Evolutionary conservation across 225 moss, liverwort and hornwort species (phyloP), one percentile per base, ranked within the genome.

Genomic region (Pseudoscleropodium purum): DNA sequence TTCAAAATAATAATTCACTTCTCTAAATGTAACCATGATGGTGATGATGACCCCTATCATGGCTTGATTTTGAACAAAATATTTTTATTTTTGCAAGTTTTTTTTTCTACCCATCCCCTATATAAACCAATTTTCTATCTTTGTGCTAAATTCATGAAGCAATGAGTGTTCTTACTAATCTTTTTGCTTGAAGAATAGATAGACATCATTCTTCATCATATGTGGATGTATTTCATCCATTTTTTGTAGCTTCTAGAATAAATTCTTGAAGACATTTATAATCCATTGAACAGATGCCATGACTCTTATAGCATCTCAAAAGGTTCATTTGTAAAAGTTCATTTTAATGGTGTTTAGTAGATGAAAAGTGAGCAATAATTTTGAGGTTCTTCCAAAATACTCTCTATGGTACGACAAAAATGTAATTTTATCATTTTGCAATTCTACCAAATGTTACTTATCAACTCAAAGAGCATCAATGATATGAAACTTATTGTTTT

Each of bases 321-420:
- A 18, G 6, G 6, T 2, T 5, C 29, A 17, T 29, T 4, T 47
- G n/a, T 75, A 11, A 30, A 45, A 19, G 19, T 1, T 7, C 19
- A 47, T 47, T 31, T 1, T 7, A 19, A 19, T 75, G 2, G 18
- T 30, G 1, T 75, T 47, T 47, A 1, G 0, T 2, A 31, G 9
- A 47, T 75, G 47, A 75, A 74, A 47, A 30, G 11, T 31, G 11
- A 31, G 18, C 11, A 47, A 6, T 47, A 47, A 73, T 3, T 45
- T 43, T 73, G 29, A 1, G 1, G 17, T 29, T 45, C 5, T 0
- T 45, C 29, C 6, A 16, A 43, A 73, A 43, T 43, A 73, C 29
- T 73, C 2, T 17, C 1, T 45, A 45, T 0, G 0, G 0, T 1
- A 6, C 1, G 0, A 0, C 3, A 43, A 73, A 43, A 73, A 27